These are phyloP conservation scores for grape (Vitis vinifera) DNA, from an alignment of 164 flowering plant species.

Conservation along the genomic window ASM3070453v1 NC_081809.1:6390001-6390500, in stretches of 20 bases:
- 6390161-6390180: constrained; percentile 3
- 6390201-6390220: background rate
- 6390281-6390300: constrained; percentile 15
- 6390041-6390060: background rate
- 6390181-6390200: background rate
- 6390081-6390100: background rate
- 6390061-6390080: background rate
- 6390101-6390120: background rate
- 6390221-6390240: constrained; percentile 1
- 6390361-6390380: constrained; percentile 16
- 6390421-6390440: constrained; percentile 2
- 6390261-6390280: constrained; percentile 8
- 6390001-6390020: background rate
- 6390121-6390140: background rate
- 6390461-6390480: constrained; percentile 11
- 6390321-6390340: constrained; percentile 19
- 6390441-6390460: constrained; percentile 9
- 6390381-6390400: constrained; percentile 19
- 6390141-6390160: background rate
- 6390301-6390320: constrained; percentile 9
- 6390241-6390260: constrained; percentile 3
- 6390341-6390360: constrained; percentile 21
- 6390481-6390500: constrained; percentile 9
- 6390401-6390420: constrained; percentile 5
- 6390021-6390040: constrained; percentile 10